Evolutionary conservation across 768 basidiomycete species (phyloP).

Genomic region (Mycena belliarum): DNA sequence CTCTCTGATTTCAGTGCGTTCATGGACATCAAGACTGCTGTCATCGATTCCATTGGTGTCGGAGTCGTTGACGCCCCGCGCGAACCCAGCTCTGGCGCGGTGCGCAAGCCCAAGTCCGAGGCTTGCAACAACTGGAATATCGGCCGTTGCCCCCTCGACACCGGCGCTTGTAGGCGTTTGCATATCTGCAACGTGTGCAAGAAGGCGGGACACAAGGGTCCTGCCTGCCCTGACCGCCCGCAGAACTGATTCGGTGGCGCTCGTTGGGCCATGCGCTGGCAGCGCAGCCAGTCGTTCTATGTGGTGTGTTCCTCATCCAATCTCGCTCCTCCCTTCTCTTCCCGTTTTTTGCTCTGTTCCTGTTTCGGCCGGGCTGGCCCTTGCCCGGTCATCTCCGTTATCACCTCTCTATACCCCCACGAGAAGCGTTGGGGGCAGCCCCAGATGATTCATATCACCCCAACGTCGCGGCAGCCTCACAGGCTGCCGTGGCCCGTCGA

Average conservation of each 20-base stretch:
- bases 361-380: too few relatives aligned
- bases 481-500: constrained; percentile 12
- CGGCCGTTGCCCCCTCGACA: neutral
- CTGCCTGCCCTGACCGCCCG: neutral
- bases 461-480: constrained; percentile 4
- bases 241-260: neutral
- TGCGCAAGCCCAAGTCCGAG: neutral
- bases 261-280: constrained; percentile 1
- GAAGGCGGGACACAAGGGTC: neutral
- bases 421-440: neutral
- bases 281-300: neutral
- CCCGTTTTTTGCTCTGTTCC: neutral
- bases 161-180: neutral
- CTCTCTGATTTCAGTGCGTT: constrained; percentile 5
- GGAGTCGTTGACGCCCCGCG: neutral
- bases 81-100: neutral
- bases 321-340: neutral
- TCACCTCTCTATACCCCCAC: neutral
- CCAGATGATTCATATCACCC: constrained; percentile 3
- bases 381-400: neutral
- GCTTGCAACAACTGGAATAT: constrained; percentile 14
- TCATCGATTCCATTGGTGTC: neutral
- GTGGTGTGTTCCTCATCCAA: neutral
- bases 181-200: constrained; percentile 8
- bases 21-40: constrained; percentile 2